Evolutionary conservation across 2,329 filamentous ascomycete genomes (phyloP).

Genomic region (Lasiodiplodia theobromae): DNA sequence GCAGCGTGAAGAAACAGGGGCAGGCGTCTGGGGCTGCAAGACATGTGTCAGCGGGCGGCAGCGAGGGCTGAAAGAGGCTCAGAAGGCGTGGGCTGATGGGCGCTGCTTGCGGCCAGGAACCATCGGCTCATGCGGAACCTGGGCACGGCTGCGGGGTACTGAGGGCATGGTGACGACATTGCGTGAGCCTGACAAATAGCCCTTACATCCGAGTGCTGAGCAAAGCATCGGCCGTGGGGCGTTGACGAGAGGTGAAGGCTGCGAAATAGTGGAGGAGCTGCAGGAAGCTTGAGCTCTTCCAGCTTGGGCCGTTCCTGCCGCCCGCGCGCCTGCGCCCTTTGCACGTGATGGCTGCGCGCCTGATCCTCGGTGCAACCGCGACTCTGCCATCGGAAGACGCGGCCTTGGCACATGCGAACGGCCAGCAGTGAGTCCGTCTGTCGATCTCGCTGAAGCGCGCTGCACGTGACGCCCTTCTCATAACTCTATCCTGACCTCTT

Average conservation of each 20-base stretch:
- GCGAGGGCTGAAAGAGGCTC: neutral
- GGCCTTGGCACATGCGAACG: neutral
- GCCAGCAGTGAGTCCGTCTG: neutral
- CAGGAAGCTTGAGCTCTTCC: constrained; percentile 1
- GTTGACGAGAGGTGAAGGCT: neutral
- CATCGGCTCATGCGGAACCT: constrained; percentile 16
- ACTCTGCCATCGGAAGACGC: neutral
- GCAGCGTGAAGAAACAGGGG: constrained; percentile 1
- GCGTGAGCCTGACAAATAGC: constrained; percentile 26
- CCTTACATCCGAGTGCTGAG: neutral
- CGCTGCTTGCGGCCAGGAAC: constrained; percentile 26
- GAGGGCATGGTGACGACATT: constrained; percentile 26
- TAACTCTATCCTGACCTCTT: constrained; percentile 24
- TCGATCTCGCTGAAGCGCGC: neutral
- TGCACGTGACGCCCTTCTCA: constrained; percentile 7
- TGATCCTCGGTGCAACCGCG: neutral
- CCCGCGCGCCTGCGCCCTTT: neutral
- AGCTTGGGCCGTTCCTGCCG: neutral
- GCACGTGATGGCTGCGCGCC: constrained; percentile 14
- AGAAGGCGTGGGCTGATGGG: neutral
- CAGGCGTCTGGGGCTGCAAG: neutral
- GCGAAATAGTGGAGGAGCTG: neutral
- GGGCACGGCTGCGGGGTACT: constrained; percentile 26
- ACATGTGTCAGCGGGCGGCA: neutral
- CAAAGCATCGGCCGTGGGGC: neutral